Evolutionary conservation across 768 basidiomycete species (phyloP), one percentile per base, ranked within the genome.

Genomic region (Tulasnella sp.): DNA sequence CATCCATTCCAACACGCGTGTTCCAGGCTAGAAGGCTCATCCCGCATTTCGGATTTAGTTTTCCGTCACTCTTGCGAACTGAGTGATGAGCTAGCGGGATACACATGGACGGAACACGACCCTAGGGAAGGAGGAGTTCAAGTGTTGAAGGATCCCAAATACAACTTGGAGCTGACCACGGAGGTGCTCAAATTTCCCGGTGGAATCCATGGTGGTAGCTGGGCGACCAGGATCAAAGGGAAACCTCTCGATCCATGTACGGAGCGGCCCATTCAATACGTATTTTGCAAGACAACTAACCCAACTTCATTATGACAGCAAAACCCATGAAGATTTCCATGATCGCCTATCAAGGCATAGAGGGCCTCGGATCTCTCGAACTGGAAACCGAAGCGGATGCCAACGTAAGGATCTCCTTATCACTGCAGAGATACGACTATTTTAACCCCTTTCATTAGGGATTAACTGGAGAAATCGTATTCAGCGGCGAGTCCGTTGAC

Each of bases 11-110:
- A 26, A 22, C 37, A 32, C 29, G 41, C 22, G n/a, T 22, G n/a
- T 19, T 47, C 32, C 47, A 67, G 22, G 34, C 70, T 59, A 8
- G 52, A 22, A n/a, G 39, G 39, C 67, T 37, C 42, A 66, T 19
- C 36, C 64, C 37, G 19, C 22, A 11, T 35, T 73, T 22, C 59
- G 42, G 16, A 37, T 26, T 62, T 41, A 74, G 71, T 39, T 74
- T 82, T 89, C 32, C 88, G 95, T 2, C 94, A 97, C 81, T 86
- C 91, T 5, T 95, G 94, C 78, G 93, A 96, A 75, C 93, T 97
- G 78, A 87, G 86, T 5, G 94, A 96, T 77, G 87, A 86, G 1
- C 83, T 98, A 41, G 85, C 88, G 73, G 84, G 84, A 42, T 98
- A 97, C 80, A 89, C 91, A 26, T 98, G 91, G 89, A 90, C 90